phyloP scores from a whole-genome alignment of 2,329 filamentous ascomycete genomes.

The Fusarium sororula region DNA sequence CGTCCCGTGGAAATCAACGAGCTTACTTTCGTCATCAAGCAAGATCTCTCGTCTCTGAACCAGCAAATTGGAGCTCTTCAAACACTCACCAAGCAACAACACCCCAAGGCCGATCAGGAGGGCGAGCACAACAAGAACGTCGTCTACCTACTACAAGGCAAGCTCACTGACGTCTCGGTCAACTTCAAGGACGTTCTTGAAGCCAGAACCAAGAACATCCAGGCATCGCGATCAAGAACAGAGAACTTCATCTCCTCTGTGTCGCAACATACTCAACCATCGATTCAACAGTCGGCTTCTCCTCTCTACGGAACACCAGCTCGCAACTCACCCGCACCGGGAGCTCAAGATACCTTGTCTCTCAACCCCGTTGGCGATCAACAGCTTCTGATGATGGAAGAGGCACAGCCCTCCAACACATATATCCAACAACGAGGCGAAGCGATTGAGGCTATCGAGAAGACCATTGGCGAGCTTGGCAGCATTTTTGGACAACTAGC shows the following conservation, averaged over 20 bases:
- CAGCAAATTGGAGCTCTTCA: conserved; percentile 89
- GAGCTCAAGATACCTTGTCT: conserved; percentile 78
- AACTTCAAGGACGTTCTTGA: conserved; percentile 99
- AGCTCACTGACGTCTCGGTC: conserved; percentile 88
- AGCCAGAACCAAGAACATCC: conserved; percentile 96
- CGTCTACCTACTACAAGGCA: conserved; percentile 88
- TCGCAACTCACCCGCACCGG: conserved; percentile 71
- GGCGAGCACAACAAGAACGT: conserved; percentile 99
- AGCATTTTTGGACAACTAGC: conserved; percentile 92
- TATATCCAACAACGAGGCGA: conserved; percentile 95
- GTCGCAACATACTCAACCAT: conserved; percentile 75
- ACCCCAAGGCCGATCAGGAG: conserved; percentile 79
- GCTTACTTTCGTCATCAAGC: conserved; percentile 96
- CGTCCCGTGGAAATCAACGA: conserved; percentile 96
- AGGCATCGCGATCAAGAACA: conserved; percentile 88
- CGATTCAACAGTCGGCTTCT: conserved; percentile 79
- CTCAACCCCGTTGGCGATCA: conserved; percentile 85
- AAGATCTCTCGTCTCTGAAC: conserved; percentile 86
- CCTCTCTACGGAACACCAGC: conserved; percentile 86
- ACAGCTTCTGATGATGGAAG: conserved; percentile 91
- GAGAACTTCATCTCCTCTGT: conserved; percentile 97
- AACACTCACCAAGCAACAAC: conserved; percentile 77
- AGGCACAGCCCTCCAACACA: conserved; percentile 83
- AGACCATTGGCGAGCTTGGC: conserved; percentile 91
- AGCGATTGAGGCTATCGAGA: conserved; percentile 96